Evolutionary conservation across 2,329 filamentous ascomycete genomes (phyloP), one percentile per base, ranked within the genome.

Genomic region (Cladosporium sp.): DNA sequence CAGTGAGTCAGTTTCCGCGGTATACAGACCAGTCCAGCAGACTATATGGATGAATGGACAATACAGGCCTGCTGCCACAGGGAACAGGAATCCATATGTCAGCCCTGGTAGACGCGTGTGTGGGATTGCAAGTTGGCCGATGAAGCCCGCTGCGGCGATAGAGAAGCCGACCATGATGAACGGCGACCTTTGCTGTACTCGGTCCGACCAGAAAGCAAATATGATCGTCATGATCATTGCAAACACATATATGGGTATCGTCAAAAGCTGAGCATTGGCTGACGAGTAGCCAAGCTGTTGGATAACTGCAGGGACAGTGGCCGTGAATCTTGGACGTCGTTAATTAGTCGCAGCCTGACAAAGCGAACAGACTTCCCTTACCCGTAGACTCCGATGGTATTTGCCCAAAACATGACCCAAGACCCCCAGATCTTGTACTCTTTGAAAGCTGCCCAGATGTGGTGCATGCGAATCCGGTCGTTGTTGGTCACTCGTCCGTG

Each of bases 271-370:
- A 2, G 78, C 79, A 26, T 76, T 76, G 2, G 78, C 76, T 11
- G 75, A 71, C 3, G 76, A 76, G 67, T 79, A 81, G 49, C 79
- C 79, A 69, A 81, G 78, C 39, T 76, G 76, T 54, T 72, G 74
- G 67, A 81, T 80, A 65, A 87, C 86, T 1, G 81, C 80, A 2
- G 85, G 85, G 2, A 87, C 74, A 70, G 87, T 87, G 2, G 83
- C 86, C 67, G 80, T 82, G 72, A 86, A 85, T 25, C 84, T 84
- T 84, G 86, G 30, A 83, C 82, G 65, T 81, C 77, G 32, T 77
- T 80, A 11, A 43, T 21, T 8, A 43, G 18, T 10, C 1, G 39
- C n/a, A 2, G 18, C 18, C 3, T 43, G 6, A 10, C 18, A 43
- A 7, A 43, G 5, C 8, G 39, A 5, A 18, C 1, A 6, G 18